These are phyloP conservation scores for Cutaneotrichosporon mucoides DNA, from an alignment of 1,284 basidiomycete species.

Conservation along the genomic window DNA sequence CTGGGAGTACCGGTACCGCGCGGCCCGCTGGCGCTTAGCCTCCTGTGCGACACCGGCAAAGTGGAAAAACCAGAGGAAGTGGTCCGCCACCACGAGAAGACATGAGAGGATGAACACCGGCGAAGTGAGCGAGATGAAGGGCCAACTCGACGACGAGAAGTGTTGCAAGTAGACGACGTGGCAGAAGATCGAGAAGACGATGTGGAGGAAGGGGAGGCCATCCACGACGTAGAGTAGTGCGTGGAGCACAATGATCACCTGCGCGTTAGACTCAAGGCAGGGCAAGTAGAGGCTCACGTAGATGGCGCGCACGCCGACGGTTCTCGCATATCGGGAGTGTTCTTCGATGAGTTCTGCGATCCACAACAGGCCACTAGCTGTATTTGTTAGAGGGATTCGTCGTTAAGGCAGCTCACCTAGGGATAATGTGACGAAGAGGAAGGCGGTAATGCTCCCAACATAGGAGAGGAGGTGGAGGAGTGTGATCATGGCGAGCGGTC, in stretches of 20 bases:
- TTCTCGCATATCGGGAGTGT: conserved; percentile 73
- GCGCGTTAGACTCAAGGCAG: not conserved
- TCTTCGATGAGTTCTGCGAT: conserved; percentile 93
- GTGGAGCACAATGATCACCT: conserved; percentile 76
- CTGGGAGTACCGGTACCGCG: conserved; percentile 52
- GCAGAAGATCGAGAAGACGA: conserved; percentile 71
- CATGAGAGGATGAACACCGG: conserved; percentile 77
- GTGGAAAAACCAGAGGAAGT: conserved; percentile 92
- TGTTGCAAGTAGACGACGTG: conserved; percentile 87
- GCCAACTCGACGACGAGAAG: conserved; percentile 74
- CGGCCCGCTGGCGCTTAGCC: conserved; percentile 42
- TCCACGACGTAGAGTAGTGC: conserved; percentile 72
- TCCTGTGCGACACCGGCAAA: conserved; percentile 66
- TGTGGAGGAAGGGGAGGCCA: conserved; percentile 67
- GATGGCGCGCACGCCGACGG: conserved; percentile 70
- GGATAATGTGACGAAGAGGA: conserved; percentile 73
- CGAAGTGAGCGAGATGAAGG: conserved; percentile 81
- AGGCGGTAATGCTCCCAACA: conserved; percentile 62
- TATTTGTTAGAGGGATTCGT: not conserved
- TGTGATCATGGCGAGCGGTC: conserved; percentile 15
- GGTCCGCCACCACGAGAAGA: conserved; percentile 73
- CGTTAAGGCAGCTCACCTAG: conserved; percentile 55
- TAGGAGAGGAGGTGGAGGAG: conserved; percentile 54
- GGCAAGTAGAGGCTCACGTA: conserved; percentile 59
- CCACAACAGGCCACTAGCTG: conserved; percentile 87